Percentiles rank a stretch among this genome's conserved stretches.
These are phyloP conservation scores for Verticillium nubilum DNA, from an alignment of 2,329 filamentous ascomycete genomes.

Conservation along the genomic window DNA sequence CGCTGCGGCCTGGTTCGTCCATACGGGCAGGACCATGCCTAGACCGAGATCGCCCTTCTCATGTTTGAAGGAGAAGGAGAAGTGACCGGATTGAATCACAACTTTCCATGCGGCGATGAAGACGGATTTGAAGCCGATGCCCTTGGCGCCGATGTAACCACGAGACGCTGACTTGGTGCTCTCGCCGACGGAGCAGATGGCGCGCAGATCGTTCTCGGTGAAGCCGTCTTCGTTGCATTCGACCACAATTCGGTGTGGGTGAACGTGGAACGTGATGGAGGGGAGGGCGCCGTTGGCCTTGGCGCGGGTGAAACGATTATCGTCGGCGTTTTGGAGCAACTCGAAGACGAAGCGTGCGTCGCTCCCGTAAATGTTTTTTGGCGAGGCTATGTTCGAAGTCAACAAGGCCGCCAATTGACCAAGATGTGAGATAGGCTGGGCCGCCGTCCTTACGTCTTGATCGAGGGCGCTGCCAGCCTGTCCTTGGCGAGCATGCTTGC, in stretches of 20 bases:
- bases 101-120: constrained; percentile 40
- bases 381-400: constrained; percentile 25
- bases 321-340: constrained; percentile 49
- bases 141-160: constrained; percentile 44
- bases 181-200: constrained; percentile 38
- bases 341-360: constrained; percentile 45
- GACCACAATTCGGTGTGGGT: constrained; percentile 30
- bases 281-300: constrained; percentile 15
- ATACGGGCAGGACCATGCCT: constrained; percentile 43
- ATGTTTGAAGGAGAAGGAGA: constrained; percentile 38
- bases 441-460: neutral
- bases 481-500: neutral
- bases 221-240: constrained; percentile 49
- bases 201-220: constrained; percentile 30
- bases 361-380: constrained; percentile 33
- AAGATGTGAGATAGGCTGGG: neutral
- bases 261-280: constrained; percentile 27
- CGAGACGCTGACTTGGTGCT: constrained; percentile 37
- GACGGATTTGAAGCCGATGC: constrained; percentile 46
- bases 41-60: constrained; percentile 34
- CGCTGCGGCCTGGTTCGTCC: constrained; percentile 23
- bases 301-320: constrained; percentile 34
- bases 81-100: constrained; percentile 36
- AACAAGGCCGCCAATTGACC: neutral
- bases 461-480: constrained; percentile 1